Percentiles rank a stretch among this genome's conserved stretches.
phyloP scores from a whole-genome alignment of 2,329 filamentous ascomycete genomes.

The Trichophyton verrucosum region DNA sequence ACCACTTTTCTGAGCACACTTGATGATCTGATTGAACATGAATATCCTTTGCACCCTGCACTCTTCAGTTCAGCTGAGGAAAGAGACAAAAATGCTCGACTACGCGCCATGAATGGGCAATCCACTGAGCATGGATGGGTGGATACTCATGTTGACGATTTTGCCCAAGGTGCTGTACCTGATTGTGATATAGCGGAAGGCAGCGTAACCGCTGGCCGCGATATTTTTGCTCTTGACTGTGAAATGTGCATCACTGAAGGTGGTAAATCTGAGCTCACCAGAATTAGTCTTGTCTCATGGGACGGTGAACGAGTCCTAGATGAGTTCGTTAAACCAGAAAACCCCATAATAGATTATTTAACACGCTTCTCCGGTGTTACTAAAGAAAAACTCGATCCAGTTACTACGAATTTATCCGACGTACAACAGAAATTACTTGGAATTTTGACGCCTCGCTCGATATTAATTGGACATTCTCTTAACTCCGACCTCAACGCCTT shows the following conservation, averaged over 20 bases:
- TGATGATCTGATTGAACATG: constrained; percentile 67
- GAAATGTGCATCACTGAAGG: constrained; percentile 92
- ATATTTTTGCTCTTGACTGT: constrained; percentile 75
- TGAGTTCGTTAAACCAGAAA: constrained; percentile 79
- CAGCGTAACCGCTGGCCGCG: constrained; percentile 69
- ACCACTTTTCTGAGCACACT: constrained; percentile 62
- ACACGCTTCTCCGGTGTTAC: constrained; percentile 91
- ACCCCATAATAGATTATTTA: constrained; percentile 83
- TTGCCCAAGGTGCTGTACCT: constrained; percentile 56
- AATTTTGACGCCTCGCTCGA: constrained; percentile 44
- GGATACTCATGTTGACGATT: constrained; percentile 55
- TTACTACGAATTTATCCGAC: constrained; percentile 72
- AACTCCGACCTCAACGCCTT: constrained; percentile 58
- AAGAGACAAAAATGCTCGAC: constrained; percentile 40
- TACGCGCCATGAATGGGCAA: constrained; percentile 41
- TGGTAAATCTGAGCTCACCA: constrained; percentile 68
- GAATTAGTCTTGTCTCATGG: constrained; percentile 81
- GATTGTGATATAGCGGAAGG: constrained; percentile 63
- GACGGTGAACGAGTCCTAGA: constrained; percentile 71
- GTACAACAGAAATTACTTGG: constrained; percentile 66
- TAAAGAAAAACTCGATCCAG: constrained; percentile 62
- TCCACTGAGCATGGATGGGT: constrained; percentile 60
- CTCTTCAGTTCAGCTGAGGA: constrained; percentile 49
- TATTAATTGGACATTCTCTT: constrained; percentile 38
- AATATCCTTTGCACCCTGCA: constrained; percentile 73